A percentile compares a stretch with the other conserved stretches of the same genome.
Conservation (phyloP, 2,329 filamentous ascomycete species). For the Penicillium sclerotigenum region DNA sequence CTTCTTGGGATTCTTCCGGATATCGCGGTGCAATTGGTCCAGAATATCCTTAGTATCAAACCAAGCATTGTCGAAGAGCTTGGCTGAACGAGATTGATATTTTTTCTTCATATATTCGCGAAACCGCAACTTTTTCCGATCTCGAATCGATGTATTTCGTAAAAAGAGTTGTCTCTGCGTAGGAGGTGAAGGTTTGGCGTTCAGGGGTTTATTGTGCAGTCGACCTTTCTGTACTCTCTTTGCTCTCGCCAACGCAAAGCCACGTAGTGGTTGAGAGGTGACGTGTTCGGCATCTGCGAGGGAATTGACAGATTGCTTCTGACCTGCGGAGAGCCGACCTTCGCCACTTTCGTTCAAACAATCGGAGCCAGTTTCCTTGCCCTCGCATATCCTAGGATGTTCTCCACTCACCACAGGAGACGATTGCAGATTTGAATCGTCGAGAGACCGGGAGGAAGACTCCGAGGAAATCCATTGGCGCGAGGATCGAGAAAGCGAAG, state of each 20-base stretch:
- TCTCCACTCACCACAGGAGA: not conserved
- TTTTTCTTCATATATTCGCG: conserved; percentile 17
- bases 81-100: not conserved
- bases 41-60: conserved; percentile 28
- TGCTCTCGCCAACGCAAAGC: not conserved
- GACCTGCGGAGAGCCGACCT: not conserved
- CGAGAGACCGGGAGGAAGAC: not conserved
- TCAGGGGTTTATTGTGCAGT: not conserved
- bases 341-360: not conserved
- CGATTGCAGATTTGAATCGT: not conserved
- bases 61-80: conserved; percentile 19
- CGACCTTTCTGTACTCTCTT: conserved; percentile 2
- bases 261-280: not conserved
- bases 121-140: conserved; percentile 28
- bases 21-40: conserved; percentile 21
- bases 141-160: conserved; percentile 21
- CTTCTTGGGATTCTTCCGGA: conserved; percentile 12
- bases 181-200: not conserved
- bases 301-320: not conserved
- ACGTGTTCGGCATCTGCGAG: not conserved
- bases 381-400: too few relatives aligned
- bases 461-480: conserved; percentile 26
- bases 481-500: conserved; percentile 11
- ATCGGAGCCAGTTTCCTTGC: not conserved
- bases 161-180: not conserved